Evolutionary conservation across 2,329 filamentous ascomycete species (phyloP).

Genomic region (Fusarium irregulare): DNA sequence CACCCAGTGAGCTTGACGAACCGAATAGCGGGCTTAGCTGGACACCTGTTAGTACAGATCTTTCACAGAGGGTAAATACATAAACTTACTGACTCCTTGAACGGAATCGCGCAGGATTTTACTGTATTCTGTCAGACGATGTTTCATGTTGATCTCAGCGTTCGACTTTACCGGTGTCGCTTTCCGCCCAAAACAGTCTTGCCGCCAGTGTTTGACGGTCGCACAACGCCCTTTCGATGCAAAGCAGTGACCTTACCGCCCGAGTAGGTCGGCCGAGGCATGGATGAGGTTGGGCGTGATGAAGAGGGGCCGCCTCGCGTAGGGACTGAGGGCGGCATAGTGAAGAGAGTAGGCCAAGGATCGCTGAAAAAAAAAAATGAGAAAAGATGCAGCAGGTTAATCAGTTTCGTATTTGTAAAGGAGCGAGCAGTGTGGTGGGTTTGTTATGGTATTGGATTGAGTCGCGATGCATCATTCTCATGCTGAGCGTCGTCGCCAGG

Average conservation of each 20-base stretch:
- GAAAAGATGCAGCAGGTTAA: not conserved
- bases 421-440: not conserved
- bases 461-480: not conserved
- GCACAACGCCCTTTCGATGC: constrained; percentile 9
- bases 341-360: not conserved
- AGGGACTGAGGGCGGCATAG: not conserved
- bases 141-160: not conserved
- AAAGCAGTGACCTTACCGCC: constrained; percentile 4
- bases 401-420: not conserved
- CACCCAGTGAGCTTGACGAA: constrained; percentile 43
- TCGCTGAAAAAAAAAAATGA: not conserved
- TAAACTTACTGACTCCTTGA: constrained; percentile 61
- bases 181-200: constrained; percentile 42
- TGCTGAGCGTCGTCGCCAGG: not conserved
- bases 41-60: constrained; percentile 4
- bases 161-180: constrained; percentile 41
- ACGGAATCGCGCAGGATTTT: constrained; percentile 63
- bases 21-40: constrained; percentile 67
- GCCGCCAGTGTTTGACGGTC: constrained; percentile 1
- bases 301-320: constrained; percentile 48
- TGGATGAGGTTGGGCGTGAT: not conserved
- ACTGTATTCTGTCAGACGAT: constrained; percentile 45
- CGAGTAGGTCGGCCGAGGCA: not conserved
- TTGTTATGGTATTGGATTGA: not conserved
- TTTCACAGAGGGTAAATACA: not conserved